Evolutionary conservation across 1,139 yeast species (phyloP).

Genomic region (Saccharomycopsis hybrid): DNA sequence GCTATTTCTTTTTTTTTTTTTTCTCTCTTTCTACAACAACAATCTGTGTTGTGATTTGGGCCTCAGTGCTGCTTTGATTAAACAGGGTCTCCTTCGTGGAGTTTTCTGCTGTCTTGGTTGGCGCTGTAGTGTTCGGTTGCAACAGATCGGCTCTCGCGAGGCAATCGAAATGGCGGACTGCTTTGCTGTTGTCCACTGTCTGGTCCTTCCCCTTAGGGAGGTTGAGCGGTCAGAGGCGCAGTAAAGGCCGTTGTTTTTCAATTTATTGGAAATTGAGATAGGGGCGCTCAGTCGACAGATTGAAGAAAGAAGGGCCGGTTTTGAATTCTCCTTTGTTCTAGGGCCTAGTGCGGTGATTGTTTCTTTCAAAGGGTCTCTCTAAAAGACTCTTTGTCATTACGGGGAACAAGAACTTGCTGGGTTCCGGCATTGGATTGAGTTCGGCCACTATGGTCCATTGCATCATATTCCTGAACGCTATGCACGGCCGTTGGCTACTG

Average conservation of each 20-base stretch:
- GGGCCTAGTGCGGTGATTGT: conserved; percentile 1
- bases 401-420: neutral
- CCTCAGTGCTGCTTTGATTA: conserved; percentile 8
- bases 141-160: conserved; percentile 54
- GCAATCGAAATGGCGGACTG: conserved; percentile 18
- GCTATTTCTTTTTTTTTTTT: neutral
- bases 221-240: conserved; percentile 16
- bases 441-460: conserved; percentile 31
- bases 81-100: conserved; percentile 1
- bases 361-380: conserved; percentile 14
- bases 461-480: conserved; percentile 93
- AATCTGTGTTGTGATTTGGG: conserved; percentile 17
- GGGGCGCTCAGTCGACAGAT: conserved; percentile 71
- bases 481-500: conserved; percentile 74
- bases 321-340: conserved; percentile 50
- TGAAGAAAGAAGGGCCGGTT: conserved; percentile 45
- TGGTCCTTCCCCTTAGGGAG: conserved; percentile 16
- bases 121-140: conserved; percentile 23
- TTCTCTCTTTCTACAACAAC: conserved; percentile 8
- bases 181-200: neutral
- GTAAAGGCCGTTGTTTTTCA: no score
- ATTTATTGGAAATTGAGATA: conserved; percentile 34
- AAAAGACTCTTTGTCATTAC: no score
- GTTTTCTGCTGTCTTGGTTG: conserved; percentile 2
- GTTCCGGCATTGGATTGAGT: neutral